Evolutionary conservation across 116 monocot genomes (phyloP).

Genomic region (Papilionanthe hybrid): DNA sequence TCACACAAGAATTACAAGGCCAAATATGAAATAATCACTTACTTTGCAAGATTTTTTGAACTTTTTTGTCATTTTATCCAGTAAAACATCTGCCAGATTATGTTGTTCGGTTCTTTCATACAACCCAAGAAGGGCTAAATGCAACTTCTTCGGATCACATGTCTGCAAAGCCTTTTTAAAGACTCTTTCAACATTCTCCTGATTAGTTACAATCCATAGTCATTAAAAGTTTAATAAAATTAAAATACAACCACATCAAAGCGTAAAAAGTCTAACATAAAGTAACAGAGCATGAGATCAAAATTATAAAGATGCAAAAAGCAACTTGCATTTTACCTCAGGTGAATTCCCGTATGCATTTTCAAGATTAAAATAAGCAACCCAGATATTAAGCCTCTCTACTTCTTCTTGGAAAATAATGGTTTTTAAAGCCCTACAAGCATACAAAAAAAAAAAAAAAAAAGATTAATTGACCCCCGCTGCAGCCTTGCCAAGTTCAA

Average conservation of each 20-base stretch:
- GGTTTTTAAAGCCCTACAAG: conserved; percentile 71
- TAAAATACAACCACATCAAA: background rate
- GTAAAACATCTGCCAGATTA: conserved; percentile 61
- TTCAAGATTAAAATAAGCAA: conserved; percentile 89
- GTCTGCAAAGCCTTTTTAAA: conserved; percentile 78
- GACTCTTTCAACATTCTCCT: conserved; percentile 73
- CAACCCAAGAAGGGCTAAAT: conserved; percentile 73
- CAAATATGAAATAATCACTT: conserved; percentile 6
- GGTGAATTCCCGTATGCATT: conserved; percentile 78
- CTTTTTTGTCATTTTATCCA: conserved; percentile 75
- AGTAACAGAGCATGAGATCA: background rate
- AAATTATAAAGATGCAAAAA: no score
- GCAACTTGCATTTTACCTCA: conserved; percentile 36
- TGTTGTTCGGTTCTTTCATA: conserved; percentile 75
- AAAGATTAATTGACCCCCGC: background rate
- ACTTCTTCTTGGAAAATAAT: conserved; percentile 80
- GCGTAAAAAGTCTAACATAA: background rate
- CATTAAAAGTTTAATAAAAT: conserved; percentile 1
- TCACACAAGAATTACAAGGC: background rate
- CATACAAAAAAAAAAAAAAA: conserved; percentile 6
- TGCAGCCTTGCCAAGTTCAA: background rate
- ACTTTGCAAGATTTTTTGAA: conserved; percentile 91
- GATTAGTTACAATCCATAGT: background rate
- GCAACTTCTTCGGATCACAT: conserved; percentile 83
- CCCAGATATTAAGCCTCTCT: conserved; percentile 96